Percentiles rank a stretch among this genome's conserved stretches.
phyloP scores from a whole-genome alignment of 1,284 basidiomycete species.

The Leccinum fallax region DNA sequence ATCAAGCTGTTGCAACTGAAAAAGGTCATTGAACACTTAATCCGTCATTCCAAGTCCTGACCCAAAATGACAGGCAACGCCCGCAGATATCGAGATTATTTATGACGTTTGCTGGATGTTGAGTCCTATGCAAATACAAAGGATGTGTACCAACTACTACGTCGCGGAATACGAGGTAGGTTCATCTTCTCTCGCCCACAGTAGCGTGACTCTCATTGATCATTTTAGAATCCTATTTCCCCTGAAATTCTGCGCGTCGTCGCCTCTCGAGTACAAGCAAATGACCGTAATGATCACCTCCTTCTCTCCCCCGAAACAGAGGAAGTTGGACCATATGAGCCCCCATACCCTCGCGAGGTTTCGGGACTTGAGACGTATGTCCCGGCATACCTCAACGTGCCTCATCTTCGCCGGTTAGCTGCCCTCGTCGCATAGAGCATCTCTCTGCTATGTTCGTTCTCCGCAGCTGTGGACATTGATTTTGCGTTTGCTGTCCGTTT shows the following conservation, averaged over 20 bases:
- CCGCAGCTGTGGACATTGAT: conserved; percentile 4
- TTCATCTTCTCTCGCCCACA: conserved; percentile 17
- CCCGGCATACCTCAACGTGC: conserved; percentile 83
- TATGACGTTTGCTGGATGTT: conserved; percentile 99
- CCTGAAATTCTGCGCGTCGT: conserved; percentile 97
- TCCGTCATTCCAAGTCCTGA: conserved; percentile 9
- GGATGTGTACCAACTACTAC: conserved; percentile 98
- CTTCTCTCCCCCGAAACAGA: conserved; percentile 93
- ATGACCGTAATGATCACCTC: conserved; percentile 94
- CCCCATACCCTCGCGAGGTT: conserved; percentile 85
- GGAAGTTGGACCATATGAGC: conserved; percentile 91
- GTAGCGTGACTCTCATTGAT: conserved; percentile 9
- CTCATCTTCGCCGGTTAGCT: conserved; percentile 79
- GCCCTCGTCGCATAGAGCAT: conserved; percentile 69
- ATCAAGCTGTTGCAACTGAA: conserved; percentile 98
- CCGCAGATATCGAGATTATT: conserved; percentile 96
- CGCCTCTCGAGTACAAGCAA: conserved; percentile 89
- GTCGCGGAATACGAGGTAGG: conserved; percentile 95
- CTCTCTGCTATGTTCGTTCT: background rate
- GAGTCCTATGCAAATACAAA: conserved; percentile 98
- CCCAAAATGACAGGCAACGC: conserved; percentile 63
- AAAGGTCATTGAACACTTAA: conserved; percentile 64
- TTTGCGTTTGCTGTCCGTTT: conserved; percentile 13
- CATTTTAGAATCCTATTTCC: conserved; percentile 84
- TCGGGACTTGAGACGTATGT: conserved; percentile 88